Base-by-base conservation (phyloP, 1,139 yeast species). In the Schizosaccharomyces versatilis region DNA sequence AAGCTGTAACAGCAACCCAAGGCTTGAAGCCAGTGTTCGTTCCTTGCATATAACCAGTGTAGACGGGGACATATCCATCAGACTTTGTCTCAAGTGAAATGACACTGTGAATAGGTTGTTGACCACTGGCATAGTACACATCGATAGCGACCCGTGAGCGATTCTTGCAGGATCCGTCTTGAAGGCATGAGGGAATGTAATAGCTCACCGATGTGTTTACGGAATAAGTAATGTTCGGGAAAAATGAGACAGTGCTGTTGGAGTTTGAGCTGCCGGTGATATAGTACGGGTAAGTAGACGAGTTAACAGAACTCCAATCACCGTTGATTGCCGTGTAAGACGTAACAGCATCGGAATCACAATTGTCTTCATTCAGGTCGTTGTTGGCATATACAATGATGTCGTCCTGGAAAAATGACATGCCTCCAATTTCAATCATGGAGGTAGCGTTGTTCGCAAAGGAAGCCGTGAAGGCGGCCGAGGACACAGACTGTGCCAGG, bases 171-270 rank as follows among this genome's bases (percentile, higher is more conserved):
- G 94, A 75, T 51, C 71, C 68, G 64, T 84, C 95, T 8, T 64
- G 67, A 1, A 68, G 59, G 68, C 99, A 90, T 0, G 98, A 97
- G 0, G 96, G 96, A 0, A 98, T 90, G 61, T 76, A 79, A 57
- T 88, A 62, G 55, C 78, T 70, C 40, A 90, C 71, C 0, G 85
- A 72, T 65, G 85, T 90, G 59, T 78, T 73, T 9, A 96, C 97
- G 0, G 84, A 71, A 59, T 78, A 75, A 0, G 84, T 72, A 24
- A 86, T 75, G 59, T 82, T 80, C 7, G 95, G 90, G 59, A 73
- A 72, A 63, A 81, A 79, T 1, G 74, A 70, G 12, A 84, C 79
- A 17, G 75, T 74, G 2, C 74, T 69, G 38, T 44, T 19, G 10
- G 19, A 32, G 3, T 8, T 6, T 10, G 49, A 19, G n/a, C 9